Evolutionary conservation across 345 rosid genomes (phyloP), one percentile per base, ranked within the genome.

Genomic region (Gossypium bickii): DNA sequence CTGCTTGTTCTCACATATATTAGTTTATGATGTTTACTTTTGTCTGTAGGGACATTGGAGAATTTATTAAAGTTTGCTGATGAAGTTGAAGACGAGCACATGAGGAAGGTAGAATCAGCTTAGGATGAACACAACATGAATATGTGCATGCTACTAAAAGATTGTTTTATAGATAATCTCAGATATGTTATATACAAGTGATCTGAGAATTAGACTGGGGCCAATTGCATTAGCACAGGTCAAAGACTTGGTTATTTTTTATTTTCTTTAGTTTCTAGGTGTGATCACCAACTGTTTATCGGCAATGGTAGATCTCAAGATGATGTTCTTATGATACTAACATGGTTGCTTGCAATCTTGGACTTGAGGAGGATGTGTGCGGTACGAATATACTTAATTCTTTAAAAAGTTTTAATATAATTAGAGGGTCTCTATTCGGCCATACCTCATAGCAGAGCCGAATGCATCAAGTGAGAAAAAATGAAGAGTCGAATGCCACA

Each of bases 31-130:
- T 53, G 9, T 62, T 9, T 34, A 34, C 41, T 34, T 77, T 60
- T 68, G 38, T 55, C 64, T 38, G 22, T 82, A 90, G 92, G 90
- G 47, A 76, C 90, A 7, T 77, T 88, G 83, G 94, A 90, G 77
- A 90, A 86, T 75, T 67, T 90, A 81, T 79, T 88, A 80, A 80
- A 81, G 69, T 83, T 81, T 68, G 80, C 84, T 60, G 92, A 88
- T 83, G 88, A 88, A 82, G 89, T 90, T 61, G 77, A 83, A 78
- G 86, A 77, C 61, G 83, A 84, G 17, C 80, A 84, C 22, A 83
- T 85, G 34, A 84, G 81, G 80, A 79, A 88, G 92, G 94, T 84
- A 62, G 53, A 60, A 24, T 47, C 60, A 49, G 56, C 53, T 41
- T 43, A 25, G 52, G 27, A 53, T 27, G 13, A 16, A 3, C 16